phyloP scores from a whole-genome alignment of 2,329 filamentous ascomycete genomes.

The Raffaelea albimanens region DNA sequence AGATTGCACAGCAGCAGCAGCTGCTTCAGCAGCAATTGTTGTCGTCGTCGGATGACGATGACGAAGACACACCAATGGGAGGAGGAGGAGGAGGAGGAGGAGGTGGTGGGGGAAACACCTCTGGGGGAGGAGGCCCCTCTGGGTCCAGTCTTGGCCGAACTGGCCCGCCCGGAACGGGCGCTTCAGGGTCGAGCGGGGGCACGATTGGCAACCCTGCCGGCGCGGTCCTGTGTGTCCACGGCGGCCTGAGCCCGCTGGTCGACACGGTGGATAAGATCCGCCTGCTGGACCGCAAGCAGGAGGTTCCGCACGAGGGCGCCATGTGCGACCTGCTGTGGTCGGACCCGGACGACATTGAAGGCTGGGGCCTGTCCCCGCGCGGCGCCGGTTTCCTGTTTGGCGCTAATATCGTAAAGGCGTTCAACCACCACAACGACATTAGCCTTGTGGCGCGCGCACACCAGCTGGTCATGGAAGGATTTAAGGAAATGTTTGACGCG shows the following conservation, averaged over 20 bases:
- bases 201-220: conserved; percentile 61
- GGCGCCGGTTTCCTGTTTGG: conserved; percentile 95
- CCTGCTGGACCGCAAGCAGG: conserved; percentile 89
- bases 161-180: conserved; percentile 71
- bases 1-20: conserved; percentile 18
- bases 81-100: conserved; percentile 11
- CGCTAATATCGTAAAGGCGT: conserved; percentile 87
- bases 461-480: conserved; percentile 98
- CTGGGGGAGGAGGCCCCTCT: conserved; percentile 7
- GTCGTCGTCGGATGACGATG: conserved; percentile 1
- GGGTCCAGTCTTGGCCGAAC: too few relatives aligned
- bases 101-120: conserved; percentile 9
- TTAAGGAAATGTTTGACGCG: conserved; percentile 97
- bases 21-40: conserved; percentile 11
- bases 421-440: conserved; percentile 91
- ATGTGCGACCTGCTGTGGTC: conserved; percentile 99
- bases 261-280: conserved; percentile 94
- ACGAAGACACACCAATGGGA: neutral
- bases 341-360: conserved; percentile 94
- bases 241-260: conserved; percentile 81
- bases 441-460: conserved; percentile 89
- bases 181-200: conserved; percentile 58
- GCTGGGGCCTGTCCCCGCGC: conserved; percentile 88
- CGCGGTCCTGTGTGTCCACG: conserved; percentile 90
- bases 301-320: conserved; percentile 94